These are phyloP conservation scores for Nelumbo lutea DNA, from an alignment of 164 flowering plant genomes.

Conservation along the genomic window DNA sequence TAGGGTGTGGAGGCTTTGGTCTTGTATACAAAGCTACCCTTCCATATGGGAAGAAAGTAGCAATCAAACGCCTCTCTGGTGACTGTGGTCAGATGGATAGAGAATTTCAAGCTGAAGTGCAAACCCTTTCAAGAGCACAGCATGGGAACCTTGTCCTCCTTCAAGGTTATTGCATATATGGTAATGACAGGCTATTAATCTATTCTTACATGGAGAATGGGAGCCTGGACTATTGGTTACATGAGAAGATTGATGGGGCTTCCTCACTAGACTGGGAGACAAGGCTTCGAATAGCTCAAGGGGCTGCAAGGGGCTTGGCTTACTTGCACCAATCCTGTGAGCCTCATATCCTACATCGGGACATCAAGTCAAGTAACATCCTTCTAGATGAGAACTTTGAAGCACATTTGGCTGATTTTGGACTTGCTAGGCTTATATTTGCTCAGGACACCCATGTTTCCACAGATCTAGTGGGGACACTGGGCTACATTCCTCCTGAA, in stretches of 20 bases:
- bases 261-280: conserved; percentile 56
- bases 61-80: conserved; percentile 72
- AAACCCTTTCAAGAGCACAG: conserved; percentile 69
- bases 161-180: conserved; percentile 58
- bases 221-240: conserved; percentile 91
- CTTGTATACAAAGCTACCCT: conserved; percentile 67
- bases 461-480: conserved; percentile 80
- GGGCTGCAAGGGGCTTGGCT: conserved; percentile 65
- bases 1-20: conserved; percentile 85
- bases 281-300: conserved; percentile 61
- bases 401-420: conserved; percentile 88
- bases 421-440: conserved; percentile 67
- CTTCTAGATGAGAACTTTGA: conserved; percentile 65
- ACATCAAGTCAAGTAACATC: conserved; percentile 80
- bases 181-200: conserved; percentile 55
- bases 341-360: conserved; percentile 77
- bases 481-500: conserved; percentile 90
- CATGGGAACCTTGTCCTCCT: conserved; percentile 75
- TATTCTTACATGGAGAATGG: conserved; percentile 79
- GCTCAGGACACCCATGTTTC: conserved; percentile 76
- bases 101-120: conserved; percentile 78
- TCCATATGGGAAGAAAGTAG: conserved; percentile 58
- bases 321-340: conserved; percentile 72
- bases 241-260: conserved; percentile 61
- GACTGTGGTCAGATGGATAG: conserved; percentile 76